Conservation (phyloP, 2,329 filamentous ascomycete genomes). For the Penicillium sp. region DNA sequence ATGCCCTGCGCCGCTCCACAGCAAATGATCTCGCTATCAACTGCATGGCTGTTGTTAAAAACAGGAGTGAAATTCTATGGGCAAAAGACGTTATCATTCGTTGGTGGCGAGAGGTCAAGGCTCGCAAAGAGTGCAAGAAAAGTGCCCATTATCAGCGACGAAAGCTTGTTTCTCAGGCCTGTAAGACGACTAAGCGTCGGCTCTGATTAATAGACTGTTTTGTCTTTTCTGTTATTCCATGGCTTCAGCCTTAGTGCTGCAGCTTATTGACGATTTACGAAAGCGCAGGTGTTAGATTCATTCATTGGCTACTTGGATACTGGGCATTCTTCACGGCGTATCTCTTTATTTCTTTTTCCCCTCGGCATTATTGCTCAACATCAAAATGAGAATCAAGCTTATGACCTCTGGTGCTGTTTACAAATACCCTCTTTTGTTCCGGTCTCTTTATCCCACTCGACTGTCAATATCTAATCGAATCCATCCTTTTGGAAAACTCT, state of each 20-base stretch:
- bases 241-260: neutral
- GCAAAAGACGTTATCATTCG: constrained; percentile 37
- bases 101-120: constrained; percentile 38
- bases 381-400: neutral
- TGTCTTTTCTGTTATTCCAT: neutral
- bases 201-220: neutral
- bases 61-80: constrained; percentile 48
- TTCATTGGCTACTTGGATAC: constrained; percentile 3
- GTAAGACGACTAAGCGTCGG: neutral
- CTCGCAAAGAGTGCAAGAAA: constrained; percentile 16
- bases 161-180: neutral
- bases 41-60: constrained; percentile 53
- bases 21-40: constrained; percentile 36
- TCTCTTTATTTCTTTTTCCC: neutral
- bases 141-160: neutral
- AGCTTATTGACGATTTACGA: constrained; percentile 11
- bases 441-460: neutral
- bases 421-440: constrained; percentile 2
- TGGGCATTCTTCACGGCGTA: neutral
- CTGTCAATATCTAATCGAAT: neutral
- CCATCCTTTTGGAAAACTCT: neutral
- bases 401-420: neutral
- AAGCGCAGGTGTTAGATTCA: constrained; percentile 3
- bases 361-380: neutral
- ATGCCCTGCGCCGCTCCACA: constrained; percentile 23